Conservation (phyloP, 2,329 filamentous ascomycete species). For the Aureobasidium melanogenum region DNA sequence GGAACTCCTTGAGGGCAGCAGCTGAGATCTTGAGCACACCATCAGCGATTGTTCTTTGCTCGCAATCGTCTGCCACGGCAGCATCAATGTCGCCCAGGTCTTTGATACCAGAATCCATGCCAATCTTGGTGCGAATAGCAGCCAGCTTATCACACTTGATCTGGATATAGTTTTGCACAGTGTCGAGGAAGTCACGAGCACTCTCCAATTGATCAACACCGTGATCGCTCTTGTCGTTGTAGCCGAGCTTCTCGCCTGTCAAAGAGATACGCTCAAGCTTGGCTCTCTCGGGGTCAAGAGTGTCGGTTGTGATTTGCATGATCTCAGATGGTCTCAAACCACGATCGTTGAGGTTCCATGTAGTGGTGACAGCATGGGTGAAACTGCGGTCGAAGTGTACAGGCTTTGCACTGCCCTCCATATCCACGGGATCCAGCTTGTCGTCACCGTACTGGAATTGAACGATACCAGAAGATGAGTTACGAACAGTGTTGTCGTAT, state of each 20-base stretch:
- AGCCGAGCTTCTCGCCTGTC: slow-evolving; percentile 53
- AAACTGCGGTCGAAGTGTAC: slow-evolving; percentile 90
- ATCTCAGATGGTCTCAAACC: slow-evolving; percentile 70
- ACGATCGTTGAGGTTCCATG: slow-evolving; percentile 67
- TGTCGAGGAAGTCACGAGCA: slow-evolving; percentile 69
- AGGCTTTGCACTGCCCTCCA: slow-evolving; percentile 89
- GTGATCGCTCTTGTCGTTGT: slow-evolving; percentile 60
- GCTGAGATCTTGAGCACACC: slow-evolving; percentile 77
- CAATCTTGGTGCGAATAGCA: slow-evolving; percentile 17
- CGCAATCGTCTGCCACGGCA: slow-evolving; percentile 6
- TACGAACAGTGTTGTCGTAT: slow-evolving; percentile 92
- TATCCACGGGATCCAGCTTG: slow-evolving; percentile 89
- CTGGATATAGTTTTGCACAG: slow-evolving; percentile 62
- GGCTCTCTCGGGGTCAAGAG: slow-evolving; percentile 58
- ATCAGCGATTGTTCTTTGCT: slow-evolving; percentile 40
- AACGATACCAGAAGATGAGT: slow-evolving; percentile 78
- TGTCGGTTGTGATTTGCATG: slow-evolving; percentile 54
- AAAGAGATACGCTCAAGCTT: slow-evolving; percentile 56
- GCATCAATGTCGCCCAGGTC: background rate
- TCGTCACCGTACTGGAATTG: slow-evolving; percentile 98
- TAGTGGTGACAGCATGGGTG: slow-evolving; percentile 66
- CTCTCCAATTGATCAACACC: slow-evolving; percentile 55
- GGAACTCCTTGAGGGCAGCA: slow-evolving; percentile 64
- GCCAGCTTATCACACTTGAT: slow-evolving; percentile 22
- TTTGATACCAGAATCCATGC: slow-evolving; percentile 9